phyloP scores from a whole-genome alignment of 73 alveolate species.

The Paramecium pentaurelia region DNA sequence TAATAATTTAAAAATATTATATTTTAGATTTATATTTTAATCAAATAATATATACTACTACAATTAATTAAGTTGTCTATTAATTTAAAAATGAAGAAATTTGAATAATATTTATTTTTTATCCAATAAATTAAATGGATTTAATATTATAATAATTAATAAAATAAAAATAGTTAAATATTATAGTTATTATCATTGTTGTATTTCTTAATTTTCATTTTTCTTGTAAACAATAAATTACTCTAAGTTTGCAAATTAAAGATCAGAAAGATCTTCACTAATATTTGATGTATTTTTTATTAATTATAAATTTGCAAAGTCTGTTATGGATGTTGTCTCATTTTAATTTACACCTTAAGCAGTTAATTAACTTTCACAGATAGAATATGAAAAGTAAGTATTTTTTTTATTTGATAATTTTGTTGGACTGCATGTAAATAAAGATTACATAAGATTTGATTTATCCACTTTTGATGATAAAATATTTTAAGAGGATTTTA shows the following conservation, averaged over 20 bases:
- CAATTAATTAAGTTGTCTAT: too few relatives aligned
- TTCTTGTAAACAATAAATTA: not conserved
- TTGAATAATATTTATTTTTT: not conserved
- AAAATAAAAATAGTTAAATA: not conserved
- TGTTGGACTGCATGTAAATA: not conserved
- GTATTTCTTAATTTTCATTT: not conserved
- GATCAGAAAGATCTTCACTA: not conserved
- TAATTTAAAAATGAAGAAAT: not conserved
- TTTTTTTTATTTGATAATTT: not conserved
- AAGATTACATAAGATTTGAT: not conserved
- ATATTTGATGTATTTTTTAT: not conserved
- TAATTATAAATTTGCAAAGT: not conserved
- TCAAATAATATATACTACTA: too few relatives aligned
- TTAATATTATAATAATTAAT: not conserved
- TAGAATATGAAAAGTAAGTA: not conserved
- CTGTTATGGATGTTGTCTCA: not conserved
- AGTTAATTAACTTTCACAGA: not conserved
- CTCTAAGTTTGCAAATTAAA: not conserved
- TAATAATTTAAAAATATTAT: too few relatives aligned
- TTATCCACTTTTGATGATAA: not conserved
- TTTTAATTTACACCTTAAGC: not conserved
- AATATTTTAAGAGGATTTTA: not conserved
- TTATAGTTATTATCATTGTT: not conserved
- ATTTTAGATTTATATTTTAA: too few relatives aligned
- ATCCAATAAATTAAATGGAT: not conserved